Conservation (phyloP, 2,329 filamentous ascomycete species). For the Neopestalotiopsis sp. region DNA sequence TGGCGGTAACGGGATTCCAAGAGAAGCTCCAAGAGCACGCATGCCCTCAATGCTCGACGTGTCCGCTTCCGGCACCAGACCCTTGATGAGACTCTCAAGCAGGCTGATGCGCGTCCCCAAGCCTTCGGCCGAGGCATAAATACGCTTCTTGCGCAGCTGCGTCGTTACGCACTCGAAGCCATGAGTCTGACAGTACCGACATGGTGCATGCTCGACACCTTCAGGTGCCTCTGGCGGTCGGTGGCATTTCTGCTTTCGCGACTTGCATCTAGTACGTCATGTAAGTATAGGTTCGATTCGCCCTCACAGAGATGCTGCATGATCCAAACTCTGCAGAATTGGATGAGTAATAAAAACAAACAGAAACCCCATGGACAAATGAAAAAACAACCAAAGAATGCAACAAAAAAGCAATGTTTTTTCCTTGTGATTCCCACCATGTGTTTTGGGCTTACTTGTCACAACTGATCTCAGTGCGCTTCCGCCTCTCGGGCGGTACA, state of each 20-base stretch:
- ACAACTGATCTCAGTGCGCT: slow-evolving; percentile 49
- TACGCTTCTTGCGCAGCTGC: slow-evolving; percentile 48
- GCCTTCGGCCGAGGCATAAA: slow-evolving; percentile 47
- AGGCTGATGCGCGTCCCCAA: slow-evolving; percentile 43
- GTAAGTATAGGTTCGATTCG: slow-evolving; percentile 1
- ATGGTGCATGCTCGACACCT: slow-evolving; percentile 38
- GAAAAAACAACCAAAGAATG: background rate
- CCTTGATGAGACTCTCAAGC: slow-evolving; percentile 49
- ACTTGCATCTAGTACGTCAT: slow-evolving; percentile 41
- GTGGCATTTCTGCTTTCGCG: slow-evolving; percentile 50
- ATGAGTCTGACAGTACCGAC: slow-evolving; percentile 46
- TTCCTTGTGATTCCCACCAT: background rate
- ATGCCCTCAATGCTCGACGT: slow-evolving; percentile 45
- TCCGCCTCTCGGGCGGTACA: slow-evolving; percentile 48
- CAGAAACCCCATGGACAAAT: too few species aligned
- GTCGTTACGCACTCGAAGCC: slow-evolving; percentile 47
- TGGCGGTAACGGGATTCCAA: slow-evolving; percentile 44
- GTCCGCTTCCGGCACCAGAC: slow-evolving; percentile 46
- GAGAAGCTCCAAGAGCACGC: slow-evolving; percentile 40
- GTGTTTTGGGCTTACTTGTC: slow-evolving; percentile 33
- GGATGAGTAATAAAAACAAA: background rate
- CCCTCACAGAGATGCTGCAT: background rate
- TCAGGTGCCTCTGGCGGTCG: slow-evolving; percentile 31
- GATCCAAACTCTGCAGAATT: background rate
- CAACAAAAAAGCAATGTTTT: background rate